Conservation (phyloP, 257 asterid species). For the Osmanthus fragrans region DNA sequence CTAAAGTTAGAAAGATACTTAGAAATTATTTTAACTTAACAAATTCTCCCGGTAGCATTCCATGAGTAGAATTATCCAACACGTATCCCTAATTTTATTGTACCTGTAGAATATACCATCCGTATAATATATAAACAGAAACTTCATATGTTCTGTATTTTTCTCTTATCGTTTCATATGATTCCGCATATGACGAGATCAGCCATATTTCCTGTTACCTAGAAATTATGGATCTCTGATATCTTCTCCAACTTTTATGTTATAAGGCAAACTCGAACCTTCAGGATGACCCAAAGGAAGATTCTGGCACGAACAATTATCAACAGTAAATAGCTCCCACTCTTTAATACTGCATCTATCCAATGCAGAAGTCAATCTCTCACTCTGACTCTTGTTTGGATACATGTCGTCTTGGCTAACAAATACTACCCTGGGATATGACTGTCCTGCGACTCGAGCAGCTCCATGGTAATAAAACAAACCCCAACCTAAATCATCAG, state of each 20-base stretch:
- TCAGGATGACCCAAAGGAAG: slow-evolving; percentile 78
- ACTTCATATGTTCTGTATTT: neutral
- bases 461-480: slow-evolving; percentile 90
- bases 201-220: neutral
- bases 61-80: neutral
- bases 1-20: too few species aligned
- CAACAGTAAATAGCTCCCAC: slow-evolving; percentile 85
- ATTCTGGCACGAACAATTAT: slow-evolving; percentile 67
- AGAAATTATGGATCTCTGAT: slow-evolving; percentile 23
- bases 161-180: too few species aligned
- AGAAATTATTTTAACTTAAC: too few species aligned
- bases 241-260: slow-evolving; percentile 39
- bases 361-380: slow-evolving; percentile 53
- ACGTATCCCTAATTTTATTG: too few species aligned
- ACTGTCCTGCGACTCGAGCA: slow-evolving; percentile 89
- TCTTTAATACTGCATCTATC: slow-evolving; percentile 72
- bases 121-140: neutral
- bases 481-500: slow-evolving; percentile 87
- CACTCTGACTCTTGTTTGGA: slow-evolving; percentile 46
- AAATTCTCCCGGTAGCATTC: neutral
- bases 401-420: slow-evolving; percentile 68
- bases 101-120: too few species aligned
- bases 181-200: neutral
- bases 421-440: slow-evolving; percentile 86
- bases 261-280: slow-evolving; percentile 63